Base-by-base conservation (phyloP, 1,139 yeast species). In the Scheffersomyces segobiensis region DNA sequence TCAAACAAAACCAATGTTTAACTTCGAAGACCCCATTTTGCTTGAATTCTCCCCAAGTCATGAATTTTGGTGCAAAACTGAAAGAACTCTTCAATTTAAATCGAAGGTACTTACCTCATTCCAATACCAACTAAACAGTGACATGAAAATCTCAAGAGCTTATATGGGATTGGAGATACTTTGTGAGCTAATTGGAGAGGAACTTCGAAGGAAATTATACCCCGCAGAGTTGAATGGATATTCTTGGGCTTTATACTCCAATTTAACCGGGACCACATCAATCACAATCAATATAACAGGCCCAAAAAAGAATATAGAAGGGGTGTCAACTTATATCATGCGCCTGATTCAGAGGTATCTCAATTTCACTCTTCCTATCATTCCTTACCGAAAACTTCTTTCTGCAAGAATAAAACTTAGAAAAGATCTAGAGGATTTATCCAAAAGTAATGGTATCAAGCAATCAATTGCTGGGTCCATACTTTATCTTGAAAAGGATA, bases 31-130 rank as follows among this genome's bases (percentile, higher is more conserved):
- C 7, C 66, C 75, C 0, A 53, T 56, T 18, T 57, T 67, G 19
- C 21, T 73, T 5, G 65, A 64, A 50, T 59, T 50, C 48, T 60
- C 67, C 21, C 48, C 53, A 2, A 32, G 56, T 5, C 74, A 74
- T 58, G 89, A 87, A 59, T 60, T 85, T 46, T 88, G 92, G 93
- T 67, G 73, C 5, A 78, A 80, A 59, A 58, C 62, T 20, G 84
- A 80, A 21, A 53, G 20, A 46, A 60, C 52, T 3, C 39, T 55
- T 39, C 54, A 59, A 7, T 68, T 67, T 24, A 61, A 65, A 17
- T 67, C 73, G 0, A 77, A 73, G 56, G 61, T 73, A 0, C 71
- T 76, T 39, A 62, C 83, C 0, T 78, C 87, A 0, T 72, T 86
- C 56, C 88, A 85, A 56, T 55, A 86, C 0, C 65, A 73, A 1